These are phyloP conservation scores for Trichoderma lentiforme DNA, from an alignment of 2,329 filamentous ascomycete species.

Conservation along the genomic window DNA sequence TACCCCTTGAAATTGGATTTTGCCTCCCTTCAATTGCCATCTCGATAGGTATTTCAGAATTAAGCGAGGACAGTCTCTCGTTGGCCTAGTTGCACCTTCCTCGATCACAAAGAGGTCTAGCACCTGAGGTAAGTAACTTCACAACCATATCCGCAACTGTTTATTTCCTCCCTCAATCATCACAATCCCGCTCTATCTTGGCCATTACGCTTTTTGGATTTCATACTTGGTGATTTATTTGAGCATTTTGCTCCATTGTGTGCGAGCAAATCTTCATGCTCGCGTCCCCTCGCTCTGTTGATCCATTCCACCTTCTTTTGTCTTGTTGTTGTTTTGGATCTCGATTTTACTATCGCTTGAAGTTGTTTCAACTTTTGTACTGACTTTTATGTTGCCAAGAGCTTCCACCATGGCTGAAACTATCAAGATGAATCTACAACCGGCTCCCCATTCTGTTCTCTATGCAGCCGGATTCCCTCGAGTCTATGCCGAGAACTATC, in stretches of 20 bases:
- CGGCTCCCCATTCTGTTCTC: constrained; percentile 20
- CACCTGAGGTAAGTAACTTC: not conserved
- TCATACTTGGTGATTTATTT: not conserved
- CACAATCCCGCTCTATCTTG: not conserved
- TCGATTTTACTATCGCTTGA: not conserved
- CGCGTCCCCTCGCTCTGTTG: not conserved
- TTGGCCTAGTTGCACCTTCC: not conserved
- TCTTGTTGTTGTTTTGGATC: not conserved
- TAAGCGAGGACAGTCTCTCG: not conserved
- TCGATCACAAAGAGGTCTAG: not conserved
- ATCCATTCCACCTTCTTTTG: not conserved
- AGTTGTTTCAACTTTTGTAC: not conserved
- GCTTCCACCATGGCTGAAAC: constrained; percentile 20
- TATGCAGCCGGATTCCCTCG: constrained; percentile 22
- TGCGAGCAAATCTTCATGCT: not conserved
- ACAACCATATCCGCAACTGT: not conserved
- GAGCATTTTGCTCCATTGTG: not conserved
- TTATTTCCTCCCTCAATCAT: not conserved
- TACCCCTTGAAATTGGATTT: not conserved
- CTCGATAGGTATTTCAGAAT: not conserved
- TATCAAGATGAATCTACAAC: not conserved
- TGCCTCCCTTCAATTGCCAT: not conserved
- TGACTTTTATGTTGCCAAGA: not conserved
- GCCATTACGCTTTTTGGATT: not conserved
- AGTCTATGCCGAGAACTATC: constrained; percentile 25